phyloP scores from a whole-genome alignment of 2,329 filamentous ascomycete genomes.

The Sphaerulina vaccinii region DNA sequence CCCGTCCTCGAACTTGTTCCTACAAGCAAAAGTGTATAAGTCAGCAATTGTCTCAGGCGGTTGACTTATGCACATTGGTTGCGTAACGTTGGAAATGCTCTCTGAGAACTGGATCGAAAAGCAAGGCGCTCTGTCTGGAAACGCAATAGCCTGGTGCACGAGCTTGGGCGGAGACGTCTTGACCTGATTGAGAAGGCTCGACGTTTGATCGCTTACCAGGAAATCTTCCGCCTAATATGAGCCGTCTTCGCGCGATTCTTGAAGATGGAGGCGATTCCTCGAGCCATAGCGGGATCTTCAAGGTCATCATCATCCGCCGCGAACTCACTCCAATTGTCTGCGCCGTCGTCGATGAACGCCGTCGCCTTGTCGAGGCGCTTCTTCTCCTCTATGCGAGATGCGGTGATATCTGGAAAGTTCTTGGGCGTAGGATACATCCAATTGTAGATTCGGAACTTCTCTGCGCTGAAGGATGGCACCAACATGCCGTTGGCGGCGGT shows the following conservation, averaged over 20 bases:
- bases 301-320: slow-evolving; percentile 9
- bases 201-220: too few relatives aligned
- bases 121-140: too few relatives aligned
- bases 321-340: slow-evolving; percentile 27
- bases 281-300: slow-evolving; percentile 4
- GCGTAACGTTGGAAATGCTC: too few relatives aligned
- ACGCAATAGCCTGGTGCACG: too few relatives aligned
- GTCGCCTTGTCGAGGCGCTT: slow-evolving; percentile 9
- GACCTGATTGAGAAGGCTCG: too few relatives aligned
- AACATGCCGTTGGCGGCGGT: slow-evolving; percentile 3
- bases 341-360: slow-evolving; percentile 16
- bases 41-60: too few relatives aligned
- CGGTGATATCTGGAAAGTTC: slow-evolving; percentile 7
- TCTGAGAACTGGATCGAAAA: too few relatives aligned
- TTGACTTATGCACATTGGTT: too few relatives aligned
- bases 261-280: slow-evolving; percentile 22
- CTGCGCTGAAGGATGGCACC: slow-evolving; percentile 2
- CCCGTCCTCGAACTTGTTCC: slow-evolving; percentile 25
- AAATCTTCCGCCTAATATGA: slow-evolving; percentile 12
- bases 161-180: too few relatives aligned
- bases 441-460: slow-evolving; percentile 19
- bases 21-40: too few relatives aligned
- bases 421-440: slow-evolving; percentile 14
- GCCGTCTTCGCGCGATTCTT: slow-evolving; percentile 27
- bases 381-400: slow-evolving; percentile 11